Percentiles rank a stretch among this genome's conserved stretches.
Evolutionary conservation across 495 filamentous ascomycete species (phyloP).

Genomic region (Neurospora discreta): DNA sequence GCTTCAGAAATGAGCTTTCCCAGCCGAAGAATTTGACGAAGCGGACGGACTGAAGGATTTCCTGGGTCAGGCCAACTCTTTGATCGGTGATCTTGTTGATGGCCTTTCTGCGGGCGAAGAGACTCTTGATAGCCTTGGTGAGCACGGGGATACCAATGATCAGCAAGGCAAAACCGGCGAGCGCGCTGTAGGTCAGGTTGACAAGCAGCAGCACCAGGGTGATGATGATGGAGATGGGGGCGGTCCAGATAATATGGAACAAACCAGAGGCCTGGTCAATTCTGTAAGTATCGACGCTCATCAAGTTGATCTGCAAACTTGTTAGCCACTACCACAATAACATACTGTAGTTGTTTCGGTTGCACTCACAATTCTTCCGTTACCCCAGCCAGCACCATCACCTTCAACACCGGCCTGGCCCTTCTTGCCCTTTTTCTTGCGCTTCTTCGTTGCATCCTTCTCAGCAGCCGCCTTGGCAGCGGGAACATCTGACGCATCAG

Average conservation of each 20-base stretch:
- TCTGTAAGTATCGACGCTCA: slow-evolving; percentile 88
- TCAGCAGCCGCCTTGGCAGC: slow-evolving; percentile 26
- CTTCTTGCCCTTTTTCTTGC: slow-evolving; percentile 14
- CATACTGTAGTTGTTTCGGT: not conserved
- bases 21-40: slow-evolving; percentile 97
- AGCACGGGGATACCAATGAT: slow-evolving; percentile 66
- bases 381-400: slow-evolving; percentile 76
- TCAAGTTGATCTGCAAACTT: slow-evolving; percentile 50
- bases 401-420: slow-evolving; percentile 39
- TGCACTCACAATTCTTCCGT: slow-evolving; percentile 57
- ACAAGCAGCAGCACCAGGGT: slow-evolving; percentile 68
- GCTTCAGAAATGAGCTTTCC: slow-evolving; percentile 76
- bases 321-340: slow-evolving; percentile 7
- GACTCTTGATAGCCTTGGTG: slow-evolving; percentile 55
- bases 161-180: slow-evolving; percentile 77
- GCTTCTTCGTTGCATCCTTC: slow-evolving; percentile 21
- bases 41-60: slow-evolving; percentile 79
- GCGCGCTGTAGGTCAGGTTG: slow-evolving; percentile 78
- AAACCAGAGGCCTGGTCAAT: slow-evolving; percentile 75
- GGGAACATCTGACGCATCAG: slow-evolving; percentile 23
- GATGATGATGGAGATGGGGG: slow-evolving; percentile 65
- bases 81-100: slow-evolving; percentile 94
- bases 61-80: slow-evolving; percentile 81
- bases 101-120: slow-evolving; percentile 57
- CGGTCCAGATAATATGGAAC: slow-evolving; percentile 85